Evolutionary conservation across 2,329 filamentous ascomycete genomes (phyloP), one percentile per base, ranked within the genome.

Genomic region (Corniculantispora saksenae): DNA sequence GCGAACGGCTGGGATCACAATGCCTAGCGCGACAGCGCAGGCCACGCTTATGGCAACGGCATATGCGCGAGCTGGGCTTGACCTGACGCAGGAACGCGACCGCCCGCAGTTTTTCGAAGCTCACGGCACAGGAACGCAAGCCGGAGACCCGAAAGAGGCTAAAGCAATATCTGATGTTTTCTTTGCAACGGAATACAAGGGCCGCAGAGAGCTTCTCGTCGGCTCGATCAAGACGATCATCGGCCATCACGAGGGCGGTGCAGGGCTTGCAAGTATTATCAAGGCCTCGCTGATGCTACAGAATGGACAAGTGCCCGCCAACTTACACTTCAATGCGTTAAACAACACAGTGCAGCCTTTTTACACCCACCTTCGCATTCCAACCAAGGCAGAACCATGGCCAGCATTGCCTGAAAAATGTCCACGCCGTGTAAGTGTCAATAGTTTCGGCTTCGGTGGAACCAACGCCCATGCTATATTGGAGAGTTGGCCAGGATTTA

Each of bases 121-220:
- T 3, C 85, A 88, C 70, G 84, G 84, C 23, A 86, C 85, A 0
- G 85, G 84, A 8, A 88, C 85, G n/a, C 77, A 77, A 47, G 80
- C 81, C 1, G 86, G 86, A 2, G 85, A 88, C 66, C 84, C 84
- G 0, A 80, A 83, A 19, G 85, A 88, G 67, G 81, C 82, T 1
- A 75, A 73, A 13, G 83, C 82, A 3, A 79, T 86, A 35, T 72
- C 78, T 45, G 76, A 77, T 9, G 79, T 82, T 0, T 79, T 84
- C 29, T n/a, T n/a, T n/a, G n/a, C n/a, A n/a, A 75, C 77, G 6
- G 65, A 72, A 23, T 75, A 76, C 3, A 76, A 80, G 9, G 76
- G 77, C 25, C 71, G 74, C n/a, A 73, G 77, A 19, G 72, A 76
- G 50, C 69, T 83, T 9, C 81, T 77, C 57, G 76, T 83, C 12